Evolutionary conservation across 305 asterid genomes (phyloP).

Genomic region (Rubia tinctorum): DNA sequence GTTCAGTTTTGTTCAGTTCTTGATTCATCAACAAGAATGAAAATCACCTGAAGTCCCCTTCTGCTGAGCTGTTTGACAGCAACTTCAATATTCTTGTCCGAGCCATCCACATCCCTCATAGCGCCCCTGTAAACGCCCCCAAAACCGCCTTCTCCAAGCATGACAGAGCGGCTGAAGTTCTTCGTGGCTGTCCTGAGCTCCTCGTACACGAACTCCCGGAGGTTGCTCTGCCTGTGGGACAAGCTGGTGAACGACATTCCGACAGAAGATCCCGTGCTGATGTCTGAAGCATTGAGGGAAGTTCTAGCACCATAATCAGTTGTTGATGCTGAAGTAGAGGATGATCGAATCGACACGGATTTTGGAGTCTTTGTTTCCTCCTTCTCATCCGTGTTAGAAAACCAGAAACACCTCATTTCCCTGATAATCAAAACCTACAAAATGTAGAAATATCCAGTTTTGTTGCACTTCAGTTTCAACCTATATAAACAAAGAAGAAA

Average conservation of each 20-base stretch:
- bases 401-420: constrained; percentile 70
- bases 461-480: background rate
- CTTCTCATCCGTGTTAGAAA: constrained; percentile 31
- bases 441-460: background rate
- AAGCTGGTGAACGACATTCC: constrained; percentile 49
- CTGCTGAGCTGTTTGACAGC: constrained; percentile 92
- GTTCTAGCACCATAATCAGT: constrained; percentile 50
- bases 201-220: constrained; percentile 48
- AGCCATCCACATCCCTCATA: constrained; percentile 35
- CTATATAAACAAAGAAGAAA: background rate
- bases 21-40: background rate
- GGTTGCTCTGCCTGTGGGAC: constrained; percentile 55
- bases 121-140: constrained; percentile 78
- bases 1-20: background rate
- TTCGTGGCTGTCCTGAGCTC: constrained; percentile 72
- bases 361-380: constrained; percentile 49
- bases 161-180: constrained; percentile 70
- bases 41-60: constrained; percentile 85
- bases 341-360: constrained; percentile 40
- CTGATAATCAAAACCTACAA: background rate
- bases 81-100: constrained; percentile 44
- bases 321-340: constrained; percentile 45
- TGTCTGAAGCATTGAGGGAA: constrained; percentile 52
- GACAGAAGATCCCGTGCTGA: constrained; percentile 60
- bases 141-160: constrained; percentile 95